Base-by-base conservation (phyloP, 331 rosid species). In the Arachis monticola region DNA sequence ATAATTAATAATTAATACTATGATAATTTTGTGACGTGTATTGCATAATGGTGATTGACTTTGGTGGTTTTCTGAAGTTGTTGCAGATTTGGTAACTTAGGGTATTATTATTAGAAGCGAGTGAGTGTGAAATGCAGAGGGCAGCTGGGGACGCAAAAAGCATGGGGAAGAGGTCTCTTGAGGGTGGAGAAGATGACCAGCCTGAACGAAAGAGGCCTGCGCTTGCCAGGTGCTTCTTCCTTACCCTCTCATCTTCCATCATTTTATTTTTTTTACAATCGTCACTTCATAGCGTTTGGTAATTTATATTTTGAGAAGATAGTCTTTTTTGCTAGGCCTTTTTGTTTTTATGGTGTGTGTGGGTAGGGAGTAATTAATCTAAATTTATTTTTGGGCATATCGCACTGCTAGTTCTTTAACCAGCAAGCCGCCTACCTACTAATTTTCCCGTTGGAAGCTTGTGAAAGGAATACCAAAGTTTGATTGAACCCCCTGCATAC, bases 201-300 rank as follows among this genome's bases (percentile, higher is more conserved):
- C 91, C 90, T 9, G 97, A 93, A 88, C 77, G 96, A 42, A 93
- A 93, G 83, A 85, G 97, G 62, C 98, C 98, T 1, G 98, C 97
- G 72, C 87, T 93, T 41, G 98, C 98, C 55, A 93, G 97, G 98
- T 89, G 65, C 63, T 72, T 66, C 0, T 8, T 53, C 55, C 8
- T 60, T 40, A 57, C 47, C 45, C 61, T 58, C 5, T 71, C 38
- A 77, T 55, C n/a, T 72, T 79, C 9, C 62, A 13, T 59, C 72
- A 73, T n/a, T 46, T 75, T 85, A 44, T 10, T 60, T 11, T 61
- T 59, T 57, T 62, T 41, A 64, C 72, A 2, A n/a, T 53, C 65
- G 41, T 56, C 78, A 8, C 58, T 51, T 47, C 48, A 1, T 9
- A 38, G 41, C 27, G n/a, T 40, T 46, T 67, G n/a, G 35, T 68